Evolutionary conservation across 108 stramenopile genomes (phyloP).

Genomic region (Cyclotella baltica): DNA sequence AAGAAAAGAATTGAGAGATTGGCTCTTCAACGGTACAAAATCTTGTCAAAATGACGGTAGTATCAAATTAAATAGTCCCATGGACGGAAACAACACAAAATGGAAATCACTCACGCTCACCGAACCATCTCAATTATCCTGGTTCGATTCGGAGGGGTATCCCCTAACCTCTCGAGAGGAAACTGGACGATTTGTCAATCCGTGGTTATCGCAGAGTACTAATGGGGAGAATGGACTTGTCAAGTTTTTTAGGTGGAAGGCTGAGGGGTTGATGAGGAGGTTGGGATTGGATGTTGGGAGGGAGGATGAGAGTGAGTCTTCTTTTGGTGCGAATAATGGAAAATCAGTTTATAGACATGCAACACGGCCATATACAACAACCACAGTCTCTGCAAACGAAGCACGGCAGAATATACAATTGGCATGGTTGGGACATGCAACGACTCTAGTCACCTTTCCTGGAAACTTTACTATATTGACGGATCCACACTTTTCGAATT

Average conservation of each 20-base stretch:
- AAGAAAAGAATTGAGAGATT: constrained; percentile 2
- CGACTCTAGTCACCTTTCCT: constrained; percentile 64
- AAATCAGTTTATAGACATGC: constrained; percentile 11
- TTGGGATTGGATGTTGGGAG: neutral
- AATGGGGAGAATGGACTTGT: constrained; percentile 69
- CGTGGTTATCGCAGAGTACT: constrained; percentile 78
- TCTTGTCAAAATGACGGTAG: neutral
- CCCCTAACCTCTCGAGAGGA: constrained; percentile 74
- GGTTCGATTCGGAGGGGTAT: constrained; percentile 81
- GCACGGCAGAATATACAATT: constrained; percentile 48
- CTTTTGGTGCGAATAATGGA: neutral
- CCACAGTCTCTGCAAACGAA: neutral
- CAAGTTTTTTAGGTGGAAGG: constrained; percentile 69
- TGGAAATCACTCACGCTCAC: constrained; percentile 54
- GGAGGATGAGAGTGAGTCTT: neutral
- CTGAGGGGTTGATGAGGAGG: constrained; percentile 23
- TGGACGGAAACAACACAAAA: neutral
- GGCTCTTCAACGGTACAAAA: constrained; percentile 4
- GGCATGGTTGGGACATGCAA: constrained; percentile 89
- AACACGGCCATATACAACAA: neutral
- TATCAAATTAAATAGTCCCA: constrained; percentile 2
- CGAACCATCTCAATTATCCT: constrained; percentile 66
- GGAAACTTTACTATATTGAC: constrained; percentile 74
- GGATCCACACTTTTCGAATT: constrained; percentile 78
- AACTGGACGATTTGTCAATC: constrained; percentile 86